Base-by-base conservation (phyloP, 2,329 filamentous ascomycete species). In the Neospermospora avenae region DNA sequence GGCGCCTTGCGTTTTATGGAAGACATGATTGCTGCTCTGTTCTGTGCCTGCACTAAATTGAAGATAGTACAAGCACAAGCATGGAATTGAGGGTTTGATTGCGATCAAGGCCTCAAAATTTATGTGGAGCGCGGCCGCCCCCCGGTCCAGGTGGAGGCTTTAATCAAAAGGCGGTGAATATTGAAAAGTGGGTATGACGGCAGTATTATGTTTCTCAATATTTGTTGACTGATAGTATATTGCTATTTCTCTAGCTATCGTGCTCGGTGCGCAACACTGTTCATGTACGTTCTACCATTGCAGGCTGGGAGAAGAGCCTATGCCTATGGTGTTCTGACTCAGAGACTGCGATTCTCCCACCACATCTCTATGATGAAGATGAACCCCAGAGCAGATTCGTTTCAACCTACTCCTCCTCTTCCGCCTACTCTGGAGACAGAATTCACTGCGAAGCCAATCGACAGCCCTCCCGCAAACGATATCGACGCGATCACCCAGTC, bases 1-100 rank as follows among this genome's bases (percentile, higher is more conserved):
- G 68, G 35, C 3, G 63, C 64, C 62, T 73, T 72, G 52, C 71
- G 63, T 57, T 73, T 73, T 8, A 59, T 59, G 24, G 65, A 66
- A 34, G 66, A 65, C 71, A 73, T 69, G 56, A 35, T 63, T 60
- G 25, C 16, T 58, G 35, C 18, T 20, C 16, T 46, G 49, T 16
- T 28, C 13, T 28, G n/a, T n/a, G n/a, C n/a, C n/a, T n/a, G n/a
- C n/a, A n/a, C n/a, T n/a, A n/a, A n/a, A n/a, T n/a, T n/a, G n/a
- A n/a, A n/a, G n/a, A n/a, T n/a, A n/a, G n/a, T n/a, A n/a, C n/a
- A n/a, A n/a, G n/a, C n/a, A n/a, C n/a, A n/a, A n/a, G n/a, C n/a
- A n/a, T n/a, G n/a, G n/a, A n/a, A n/a, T n/a, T n/a, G n/a, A n/a
- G n/a, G n/a, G n/a, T n/a, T n/a, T n/a, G n/a, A n/a, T n/a, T 31